Base-by-base conservation (phyloP, 768 basidiomycete species). In the Amanita rubescens region DNA sequence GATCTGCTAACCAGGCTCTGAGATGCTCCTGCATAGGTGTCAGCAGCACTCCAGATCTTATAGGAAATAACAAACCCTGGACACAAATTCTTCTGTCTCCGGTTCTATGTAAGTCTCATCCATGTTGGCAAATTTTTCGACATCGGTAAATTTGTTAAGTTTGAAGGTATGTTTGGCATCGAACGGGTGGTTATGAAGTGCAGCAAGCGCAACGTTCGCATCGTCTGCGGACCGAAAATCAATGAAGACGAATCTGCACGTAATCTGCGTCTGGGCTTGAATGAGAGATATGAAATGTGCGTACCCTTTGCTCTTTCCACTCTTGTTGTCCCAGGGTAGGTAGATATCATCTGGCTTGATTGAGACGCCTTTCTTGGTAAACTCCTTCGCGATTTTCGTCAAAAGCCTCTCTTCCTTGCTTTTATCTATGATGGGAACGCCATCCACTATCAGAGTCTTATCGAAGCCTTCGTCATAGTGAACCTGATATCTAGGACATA, bases 271-370 rank as follows among this genome's bases (percentile, higher is more conserved):
- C n/a, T 19, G 11, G 22, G 27, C 22, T 19, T 10, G 2, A 37
- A 14, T 25, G 12, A n/a, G 7, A 17, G 33, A 10, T 11, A 38
- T 7, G 35, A 32, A 10, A 32, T 25, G 65, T 24, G 35, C 78
- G 62, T 66, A 94, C 94, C 96, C 96, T 74, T 94, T 94, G 75
- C 89, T 92, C 70, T 92, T 90, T 25, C 82, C 89, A 7, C 77
- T 78, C 47, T 76, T 63, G 53, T 89, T 80, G 63, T 94, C 86
- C 90, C 91, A 95, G 25, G 95, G 94, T 69, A 97, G 79, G 58
- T 78, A 82, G 58, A 97, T 85, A 60, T 85, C 82, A 48, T 88
- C 87, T 6, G 82, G 69, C 60, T 85, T 86, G 53, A 96, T 77
- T 32, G 83, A 69, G 8, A 84, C 78, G 25, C 94, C 93, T 65